Evolutionary conservation across 306 rosid species (phyloP), one percentile per base, ranked within the genome.

Genomic region (Rosa chinensis): DNA sequence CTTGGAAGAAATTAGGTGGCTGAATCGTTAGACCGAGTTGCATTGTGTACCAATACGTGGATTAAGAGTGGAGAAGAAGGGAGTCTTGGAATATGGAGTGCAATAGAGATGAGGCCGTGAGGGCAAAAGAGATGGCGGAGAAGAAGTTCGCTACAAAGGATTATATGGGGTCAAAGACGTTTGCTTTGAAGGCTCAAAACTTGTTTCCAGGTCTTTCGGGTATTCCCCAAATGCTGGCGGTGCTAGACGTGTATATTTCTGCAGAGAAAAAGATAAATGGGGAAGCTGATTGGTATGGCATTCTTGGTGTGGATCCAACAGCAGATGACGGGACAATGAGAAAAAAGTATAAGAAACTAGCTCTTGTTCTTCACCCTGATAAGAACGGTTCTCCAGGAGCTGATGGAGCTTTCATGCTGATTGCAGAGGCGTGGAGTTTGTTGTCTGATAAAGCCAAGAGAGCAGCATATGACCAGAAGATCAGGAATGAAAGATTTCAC

Each of bases 391-490:
- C 97, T 7, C 14, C 89, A 1, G 95, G 97, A 73, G 93, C 94
- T 20, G 94, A 88, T 59, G 97, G 97, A 79, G 98, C 95, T 7
- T 92, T 94, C 79, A 91, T 88, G 85, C 87, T 88, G 78, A 83
- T 94, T 72, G 89, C 97, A 5, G 91, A 92, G 86, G 98, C 95
- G 21, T 92, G 97, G 97, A 87, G 87, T 88, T 86, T 94, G 83
- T 80, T 92, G 66, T 90, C 97, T 47, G 97, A 94, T 77, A 89
- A 89, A 81, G 63, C 83, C 28, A 90, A 70, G 79, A 87, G 90
- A 82, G 79, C 49, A 74, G 79, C 87, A 1, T 91, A 90, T 80
- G 97, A 90, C 81, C 91, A 82, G 77, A 89, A 86, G 77, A 83
- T 18, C 21, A 5, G 88, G 84, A 87, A 80, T 37, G 87, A 55